Evolutionary conservation across 257 asterid genomes (phyloP).

Genomic region (Nicotiana sylvestris): DNA sequence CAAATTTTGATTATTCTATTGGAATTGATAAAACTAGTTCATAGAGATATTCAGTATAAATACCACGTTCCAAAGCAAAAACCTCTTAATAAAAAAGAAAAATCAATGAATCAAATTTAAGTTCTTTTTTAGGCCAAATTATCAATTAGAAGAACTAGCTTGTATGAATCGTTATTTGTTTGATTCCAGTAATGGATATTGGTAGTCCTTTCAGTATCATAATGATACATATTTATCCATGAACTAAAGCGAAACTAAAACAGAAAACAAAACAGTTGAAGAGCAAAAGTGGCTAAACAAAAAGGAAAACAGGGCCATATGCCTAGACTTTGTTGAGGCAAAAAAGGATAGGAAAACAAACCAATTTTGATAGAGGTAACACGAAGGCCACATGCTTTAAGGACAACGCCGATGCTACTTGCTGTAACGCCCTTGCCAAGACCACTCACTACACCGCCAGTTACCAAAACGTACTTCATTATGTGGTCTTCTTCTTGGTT

Average conservation of each 20-base stretch:
- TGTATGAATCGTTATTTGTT: background rate
- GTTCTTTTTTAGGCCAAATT: background rate
- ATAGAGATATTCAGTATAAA: background rate
- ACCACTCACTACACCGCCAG: conserved; percentile 99
- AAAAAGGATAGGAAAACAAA: conserved; percentile 12
- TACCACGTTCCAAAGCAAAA: background rate
- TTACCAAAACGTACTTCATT: conserved; percentile 90
- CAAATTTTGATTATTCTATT: background rate
- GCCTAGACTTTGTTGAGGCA: background rate
- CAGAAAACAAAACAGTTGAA: background rate
- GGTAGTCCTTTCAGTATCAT: background rate
- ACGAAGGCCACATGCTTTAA: conserved; percentile 92
- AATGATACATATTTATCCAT: background rate
- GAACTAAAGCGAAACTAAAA: background rate
- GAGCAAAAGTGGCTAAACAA: background rate
- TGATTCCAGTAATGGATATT: background rate
- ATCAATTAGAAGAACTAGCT: background rate
- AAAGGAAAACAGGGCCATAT: background rate
- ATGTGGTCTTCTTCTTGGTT: background rate
- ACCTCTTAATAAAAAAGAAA: background rate
- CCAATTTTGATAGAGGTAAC: conserved; percentile 98
- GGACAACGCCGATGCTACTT: conserved; percentile 97
- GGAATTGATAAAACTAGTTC: background rate
- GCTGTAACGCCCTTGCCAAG: conserved; percentile 99
- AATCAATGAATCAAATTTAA: background rate